These are phyloP conservation scores for Elongisporangium anandrum DNA, from an alignment of 352 stramenopile species.

Conservation along the genomic window DNA sequence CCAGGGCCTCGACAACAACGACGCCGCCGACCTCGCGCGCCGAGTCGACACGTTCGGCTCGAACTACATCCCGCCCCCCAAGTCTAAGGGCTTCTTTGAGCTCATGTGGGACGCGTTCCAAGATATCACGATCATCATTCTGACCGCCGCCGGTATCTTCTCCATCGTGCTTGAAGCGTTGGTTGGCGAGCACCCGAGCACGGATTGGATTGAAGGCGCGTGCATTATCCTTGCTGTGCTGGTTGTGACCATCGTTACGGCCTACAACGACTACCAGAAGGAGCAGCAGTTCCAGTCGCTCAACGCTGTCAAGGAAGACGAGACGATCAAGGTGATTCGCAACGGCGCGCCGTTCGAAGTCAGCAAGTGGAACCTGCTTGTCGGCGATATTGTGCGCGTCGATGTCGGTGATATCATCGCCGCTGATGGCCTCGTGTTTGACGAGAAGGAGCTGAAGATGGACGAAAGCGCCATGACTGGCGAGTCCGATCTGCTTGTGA, in stretches of 20 bases:
- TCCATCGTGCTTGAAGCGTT: conserved; percentile 51
- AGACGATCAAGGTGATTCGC: conserved; percentile 83
- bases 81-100: conserved; percentile 46
- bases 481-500: conserved; percentile 87
- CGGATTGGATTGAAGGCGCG: conserved; percentile 87
- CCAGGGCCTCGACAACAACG: conserved; percentile 45
- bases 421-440: conserved; percentile 87
- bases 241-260: conserved; percentile 88
- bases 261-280: conserved; percentile 91
- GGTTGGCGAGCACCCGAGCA: conserved; percentile 48
- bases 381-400: conserved; percentile 86
- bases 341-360: conserved; percentile 61
- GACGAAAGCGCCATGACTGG: conserved; percentile 92
- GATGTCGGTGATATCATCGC: conserved; percentile 87
- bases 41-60: conserved; percentile 57
- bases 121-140: conserved; percentile 67
- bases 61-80: conserved; percentile 63
- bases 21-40: conserved; percentile 32
- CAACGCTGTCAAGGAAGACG: conserved; percentile 80
- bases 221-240: conserved; percentile 91
- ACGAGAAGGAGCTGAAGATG: conserved; percentile 86
- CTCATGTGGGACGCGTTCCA: conserved; percentile 91
- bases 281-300: conserved; percentile 87
- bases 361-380: conserved; percentile 73
- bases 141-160: conserved; percentile 46